Percentiles rank a stretch among this genome's conserved stretches.
These are phyloP conservation scores for Hypericum androsaemum DNA, from an alignment of 345 rosid genomes.

Conservation along the genomic window DNA sequence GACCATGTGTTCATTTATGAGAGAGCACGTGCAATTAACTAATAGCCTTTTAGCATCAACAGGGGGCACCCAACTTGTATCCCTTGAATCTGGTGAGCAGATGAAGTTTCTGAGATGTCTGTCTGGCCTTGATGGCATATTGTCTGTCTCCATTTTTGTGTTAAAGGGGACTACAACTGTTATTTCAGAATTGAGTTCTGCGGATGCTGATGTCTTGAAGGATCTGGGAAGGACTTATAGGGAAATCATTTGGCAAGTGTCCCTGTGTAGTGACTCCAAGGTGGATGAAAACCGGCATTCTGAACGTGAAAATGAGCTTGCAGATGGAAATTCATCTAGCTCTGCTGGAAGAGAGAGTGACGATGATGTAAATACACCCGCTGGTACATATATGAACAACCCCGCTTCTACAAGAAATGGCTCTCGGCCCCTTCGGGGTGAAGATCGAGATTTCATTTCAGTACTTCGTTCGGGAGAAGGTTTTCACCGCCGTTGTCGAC, in stretches of 20 bases:
- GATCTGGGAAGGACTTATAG: slow-evolving; percentile 66
- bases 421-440: slow-evolving; percentile 68
- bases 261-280: slow-evolving; percentile 60
- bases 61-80: slow-evolving; percentile 51
- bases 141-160: slow-evolving; percentile 68
- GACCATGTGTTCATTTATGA: slow-evolving; percentile 67
- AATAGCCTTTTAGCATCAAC: slow-evolving; percentile 44
- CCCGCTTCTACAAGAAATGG: slow-evolving; percentile 65
- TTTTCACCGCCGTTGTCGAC: slow-evolving; percentile 70
- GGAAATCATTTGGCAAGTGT: slow-evolving; percentile 82
- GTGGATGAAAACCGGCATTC: slow-evolving; percentile 49
- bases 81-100: slow-evolving; percentile 45
- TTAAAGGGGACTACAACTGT: slow-evolving; percentile 69
- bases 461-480: slow-evolving; percentile 71
- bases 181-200: slow-evolving; percentile 69
- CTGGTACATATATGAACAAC: slow-evolving; percentile 62
- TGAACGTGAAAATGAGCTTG: slow-evolving; percentile 49
- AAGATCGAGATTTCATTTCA: slow-evolving; percentile 71
- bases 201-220: slow-evolving; percentile 86
- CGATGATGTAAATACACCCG: slow-evolving; percentile 60
- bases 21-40: slow-evolving; percentile 59
- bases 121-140: slow-evolving; percentile 66
- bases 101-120: slow-evolving; percentile 53
- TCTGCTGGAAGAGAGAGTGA: slow-evolving; percentile 76
- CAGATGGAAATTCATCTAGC: slow-evolving; percentile 47